A percentile compares a stretch with the other conserved stretches of the same genome.
phyloP scores from a whole-genome alignment of 2,329 filamentous ascomycete species.

The Talaromyces sp. region DNA sequence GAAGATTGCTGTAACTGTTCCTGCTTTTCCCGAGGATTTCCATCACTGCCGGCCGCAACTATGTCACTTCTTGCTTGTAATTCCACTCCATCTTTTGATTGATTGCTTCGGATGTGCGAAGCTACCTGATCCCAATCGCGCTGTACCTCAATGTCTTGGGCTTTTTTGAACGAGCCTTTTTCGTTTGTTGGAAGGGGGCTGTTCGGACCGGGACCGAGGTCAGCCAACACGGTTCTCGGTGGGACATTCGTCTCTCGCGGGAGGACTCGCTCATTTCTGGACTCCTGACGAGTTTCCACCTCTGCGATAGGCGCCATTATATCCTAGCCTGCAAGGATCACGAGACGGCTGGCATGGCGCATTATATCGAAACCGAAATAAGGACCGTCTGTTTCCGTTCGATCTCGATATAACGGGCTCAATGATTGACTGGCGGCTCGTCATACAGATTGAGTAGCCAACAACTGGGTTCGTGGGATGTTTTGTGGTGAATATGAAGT shows the following conservation, averaged over 20 bases:
- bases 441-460: background rate
- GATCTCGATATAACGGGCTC: background rate
- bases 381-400: background rate
- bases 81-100: background rate
- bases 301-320: conserved; percentile 15
- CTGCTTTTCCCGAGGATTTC: background rate
- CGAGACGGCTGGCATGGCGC: conserved; percentile 7
- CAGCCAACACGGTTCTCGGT: conserved; percentile 12
- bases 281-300: background rate
- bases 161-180: background rate
- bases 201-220: conserved; percentile 18
- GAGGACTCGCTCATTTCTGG: background rate
- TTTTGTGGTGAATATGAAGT: background rate
- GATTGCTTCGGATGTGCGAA: background rate
- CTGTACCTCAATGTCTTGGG: conserved; percentile 11
- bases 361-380: background rate
- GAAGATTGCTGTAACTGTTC: background rate
- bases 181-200: conserved; percentile 1
- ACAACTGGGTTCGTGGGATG: background rate
- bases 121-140: conserved; percentile 16
- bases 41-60: background rate
- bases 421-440: too few species aligned
- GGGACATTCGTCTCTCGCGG: background rate
- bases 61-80: background rate
- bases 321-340: background rate